Percentiles rank a stretch among this genome's conserved stretches.
Evolutionary conservation across 2,329 filamentous ascomycete species (phyloP).

Genomic region (Dothideomycetes sp.): DNA sequence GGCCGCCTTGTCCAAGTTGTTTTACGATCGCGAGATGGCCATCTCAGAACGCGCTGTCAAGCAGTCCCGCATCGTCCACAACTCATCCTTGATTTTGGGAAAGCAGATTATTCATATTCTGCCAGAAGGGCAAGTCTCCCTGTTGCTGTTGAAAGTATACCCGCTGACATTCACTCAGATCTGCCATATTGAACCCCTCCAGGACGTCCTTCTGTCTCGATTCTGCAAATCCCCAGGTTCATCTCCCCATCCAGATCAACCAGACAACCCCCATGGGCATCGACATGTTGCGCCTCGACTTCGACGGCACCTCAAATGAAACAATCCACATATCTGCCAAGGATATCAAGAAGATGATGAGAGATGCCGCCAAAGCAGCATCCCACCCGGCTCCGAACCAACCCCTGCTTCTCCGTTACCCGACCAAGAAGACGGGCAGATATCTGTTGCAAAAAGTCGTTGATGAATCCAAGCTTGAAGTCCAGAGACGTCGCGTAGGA

Average conservation of each 20-base stretch:
- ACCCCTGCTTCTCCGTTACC: conserved; percentile 51
- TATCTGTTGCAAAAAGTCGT: conserved; percentile 79
- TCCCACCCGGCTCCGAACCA: conserved; percentile 44
- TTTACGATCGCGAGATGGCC: conserved; percentile 87
- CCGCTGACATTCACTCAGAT: conserved; percentile 14
- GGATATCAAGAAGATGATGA: conserved; percentile 67
- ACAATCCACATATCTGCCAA: conserved; percentile 64
- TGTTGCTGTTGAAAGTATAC: conserved; percentile 21
- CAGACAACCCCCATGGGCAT: conserved; percentile 82
- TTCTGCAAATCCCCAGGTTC: conserved; percentile 48
- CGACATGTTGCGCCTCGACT: conserved; percentile 77
- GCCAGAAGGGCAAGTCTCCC: conserved; percentile 70
- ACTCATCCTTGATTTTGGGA: conserved; percentile 86
- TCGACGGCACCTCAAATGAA: conserved; percentile 72
- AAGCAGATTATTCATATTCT: conserved; percentile 97
- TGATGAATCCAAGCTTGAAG: conserved; percentile 85
- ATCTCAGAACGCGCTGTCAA: conserved; percentile 93
- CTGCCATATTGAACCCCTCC: conserved; percentile 78
- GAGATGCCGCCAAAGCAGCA: conserved; percentile 48
- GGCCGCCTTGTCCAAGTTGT: conserved; percentile 62
- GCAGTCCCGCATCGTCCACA: conserved; percentile 76
- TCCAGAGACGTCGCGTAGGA: conserved; percentile 49
- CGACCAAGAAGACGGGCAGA: conserved; percentile 75
- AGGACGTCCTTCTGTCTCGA: conserved; percentile 74
- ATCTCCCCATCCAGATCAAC: conserved; percentile 84